Evolutionary conservation across 164 flowering plant species (phyloP).

Genomic region (Piper betle): DNA sequence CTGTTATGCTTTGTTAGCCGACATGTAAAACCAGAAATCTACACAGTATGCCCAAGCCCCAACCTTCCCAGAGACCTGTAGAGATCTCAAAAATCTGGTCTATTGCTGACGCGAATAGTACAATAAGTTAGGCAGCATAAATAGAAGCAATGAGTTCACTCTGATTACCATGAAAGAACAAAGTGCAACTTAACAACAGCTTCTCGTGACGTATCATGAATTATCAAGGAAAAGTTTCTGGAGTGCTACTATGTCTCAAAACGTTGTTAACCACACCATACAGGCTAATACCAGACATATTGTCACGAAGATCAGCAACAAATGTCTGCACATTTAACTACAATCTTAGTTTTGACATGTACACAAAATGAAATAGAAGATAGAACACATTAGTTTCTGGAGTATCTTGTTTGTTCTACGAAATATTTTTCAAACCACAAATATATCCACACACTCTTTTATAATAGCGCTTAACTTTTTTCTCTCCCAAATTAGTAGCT

Average conservation of each 20-base stretch:
- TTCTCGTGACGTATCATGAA: constrained; percentile 63
- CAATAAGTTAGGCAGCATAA: too few species aligned
- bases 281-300: constrained; percentile 80
- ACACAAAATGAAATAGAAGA: background rate
- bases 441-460: too few species aligned
- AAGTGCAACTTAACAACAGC: constrained; percentile 64
- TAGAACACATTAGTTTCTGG: too few species aligned
- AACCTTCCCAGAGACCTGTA: constrained; percentile 74
- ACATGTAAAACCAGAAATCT: constrained; percentile 70
- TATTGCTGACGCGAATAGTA: too few species aligned
- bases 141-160: too few species aligned
- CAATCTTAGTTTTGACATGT: constrained; percentile 4
- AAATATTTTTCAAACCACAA: too few species aligned
- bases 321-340: constrained; percentile 47
- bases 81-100: background rate
- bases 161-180: constrained; percentile 44
- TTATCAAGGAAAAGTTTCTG: constrained; percentile 37
- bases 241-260: constrained; percentile 21
- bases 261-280: constrained; percentile 66
- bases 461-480: too few species aligned
- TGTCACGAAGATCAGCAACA: constrained; percentile 69
- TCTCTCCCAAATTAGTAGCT: too few species aligned
- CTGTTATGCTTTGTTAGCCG: constrained; percentile 27
- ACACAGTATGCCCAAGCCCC: constrained; percentile 63
- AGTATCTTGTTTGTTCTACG: too few species aligned